Evolutionary conservation across 2,329 filamentous ascomycete species (phyloP).

Genomic region (Exophiala mesophila): DNA sequence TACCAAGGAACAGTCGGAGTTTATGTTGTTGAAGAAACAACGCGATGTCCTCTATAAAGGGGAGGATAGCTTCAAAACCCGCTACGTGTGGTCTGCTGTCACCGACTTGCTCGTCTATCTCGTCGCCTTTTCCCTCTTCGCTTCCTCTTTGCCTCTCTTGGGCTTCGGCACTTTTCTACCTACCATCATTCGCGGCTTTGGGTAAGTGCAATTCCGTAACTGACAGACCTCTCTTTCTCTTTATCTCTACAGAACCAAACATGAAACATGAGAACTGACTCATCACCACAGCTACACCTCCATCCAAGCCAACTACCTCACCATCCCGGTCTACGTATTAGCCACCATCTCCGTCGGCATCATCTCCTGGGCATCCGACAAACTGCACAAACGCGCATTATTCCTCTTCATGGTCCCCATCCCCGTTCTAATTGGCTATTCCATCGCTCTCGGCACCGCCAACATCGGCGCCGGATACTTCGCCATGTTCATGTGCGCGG

Average conservation of each 20-base stretch:
- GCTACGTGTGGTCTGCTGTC: conserved; percentile 21
- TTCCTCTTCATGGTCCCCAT: conserved; percentile 30
- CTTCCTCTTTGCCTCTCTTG: conserved; percentile 4
- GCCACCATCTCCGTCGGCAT: conserved; percentile 29
- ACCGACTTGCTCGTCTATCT: conserved; percentile 12
- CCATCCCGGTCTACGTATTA: conserved; percentile 50
- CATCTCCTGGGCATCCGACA: conserved; percentile 30
- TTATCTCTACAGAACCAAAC: neutral
- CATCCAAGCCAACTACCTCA: conserved; percentile 43
- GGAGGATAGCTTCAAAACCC: conserved; percentile 23
- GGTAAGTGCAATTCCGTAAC: neutral
- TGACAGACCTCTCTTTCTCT: neutral
- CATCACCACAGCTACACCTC: conserved; percentile 5
- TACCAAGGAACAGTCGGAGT: conserved; percentile 12
- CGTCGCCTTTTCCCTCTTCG: conserved; percentile 4
- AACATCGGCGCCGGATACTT: conserved; percentile 30
- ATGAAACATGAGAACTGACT: neutral
- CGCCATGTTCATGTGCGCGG: conserved; percentile 31
- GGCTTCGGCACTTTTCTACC: conserved; percentile 10
- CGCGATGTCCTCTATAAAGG: conserved; percentile 30
- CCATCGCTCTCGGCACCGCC: conserved; percentile 30
- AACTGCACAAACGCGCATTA: conserved; percentile 28
- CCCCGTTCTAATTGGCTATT: conserved; percentile 32
- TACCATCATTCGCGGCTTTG: conserved; percentile 19
- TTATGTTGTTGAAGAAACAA: conserved; percentile 18